Base-by-base conservation (phyloP, 2,329 filamentous ascomycete species). In the Colletotrichum orchidophilum region DNA sequence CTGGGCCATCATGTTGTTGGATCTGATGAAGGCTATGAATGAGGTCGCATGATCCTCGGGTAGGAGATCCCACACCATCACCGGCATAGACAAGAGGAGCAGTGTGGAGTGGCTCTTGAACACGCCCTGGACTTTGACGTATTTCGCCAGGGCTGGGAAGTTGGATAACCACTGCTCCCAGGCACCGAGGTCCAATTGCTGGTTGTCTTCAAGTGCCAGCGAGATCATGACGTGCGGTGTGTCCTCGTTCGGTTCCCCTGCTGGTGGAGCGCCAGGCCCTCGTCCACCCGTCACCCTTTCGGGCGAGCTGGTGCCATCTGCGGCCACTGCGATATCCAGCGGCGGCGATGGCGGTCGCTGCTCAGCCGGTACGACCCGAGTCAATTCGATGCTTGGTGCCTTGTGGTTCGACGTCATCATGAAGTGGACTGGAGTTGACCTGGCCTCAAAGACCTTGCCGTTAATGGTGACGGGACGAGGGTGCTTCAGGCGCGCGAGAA, bases 391-490 rank as follows among this genome's bases (percentile, higher is more conserved):
- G 66, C 88, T 90, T 0, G 87, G 87, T 1, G 86, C 87, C 69
- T 83, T 87, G 75, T 90, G 87, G 69, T 90, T 89, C 21, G 87
- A 83, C 2, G 88, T 90, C 87, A 90, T 90, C 86, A 90, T 90
- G 74, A 90, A 90, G 74, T 90, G 88, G 5, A 90, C 87, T 0
- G 88, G 88, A 0, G 88, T 90, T 2, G 87, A 88, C 49, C 88
- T 84, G 42, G 87, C 86, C 75, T 90, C 88, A 57, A 88, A 88
- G 21, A 86, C 83, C 77, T 86, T 87, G 63, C 88, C 88, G 73
- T 90, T 88, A 74, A 87, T 85, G 67, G 86, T 83, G 73, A 89
- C 86, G 24, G 87, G 88, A 8, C 88, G 81, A 5, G 88, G 88
- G 72, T 90, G 88, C 75, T 90, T 90, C 1, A 90, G 76, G 3